Evolutionary conservation across 1,139 yeast genomes (phyloP), one percentile per base, ranked within the genome.

Genomic region (Scheffersomyces parashehatae): DNA sequence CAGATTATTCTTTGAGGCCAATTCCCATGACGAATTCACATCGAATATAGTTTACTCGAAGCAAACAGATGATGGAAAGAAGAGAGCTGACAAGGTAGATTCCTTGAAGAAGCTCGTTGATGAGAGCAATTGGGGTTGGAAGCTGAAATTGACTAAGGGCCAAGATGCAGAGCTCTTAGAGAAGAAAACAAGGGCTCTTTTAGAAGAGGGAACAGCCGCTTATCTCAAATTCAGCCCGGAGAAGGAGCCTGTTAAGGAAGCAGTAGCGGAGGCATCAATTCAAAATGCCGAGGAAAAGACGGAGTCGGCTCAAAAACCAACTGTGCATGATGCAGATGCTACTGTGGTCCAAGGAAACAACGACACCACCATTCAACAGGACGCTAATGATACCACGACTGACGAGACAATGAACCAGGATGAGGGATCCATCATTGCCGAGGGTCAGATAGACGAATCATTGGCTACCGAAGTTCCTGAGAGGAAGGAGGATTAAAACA

Each of bases 1-100:
- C 63, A 77, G 87, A 50, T 69, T 93, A 55, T 84, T 87, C 58
- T 89, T 91, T 59, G 96, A 88, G 59, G 77, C 85, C 3, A 85
- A 80, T n/a, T 81, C 96, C 0, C 82, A 80, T 52, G 99, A 93
- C 65, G 85, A 85, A 52, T 90, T 87, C 58, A 78, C 89, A 2
- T 71, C 89, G 36, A 75, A 74, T 47, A 62, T 81, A 1, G 70
- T 79, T 3, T 81, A 65, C 49, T 64, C 58, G 32, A 66, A 64
- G 44, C 68, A 58, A 29, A 52, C 56, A 10, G 75, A 65, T 8
- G 67, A 61, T 5, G 13, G 47, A 8, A 53, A 50, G 38, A 44
- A 59, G 11, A 54, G 47, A 14, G 61, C 56, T 13, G 72, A 67
- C 3, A 68, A 62, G 42, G 52, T 64, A 7, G 58, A 64, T 4